These are phyloP conservation scores for Leccinum olivaceopallidum DNA, from an alignment of 768 basidiomycete species.

Conservation along the genomic window DNA sequence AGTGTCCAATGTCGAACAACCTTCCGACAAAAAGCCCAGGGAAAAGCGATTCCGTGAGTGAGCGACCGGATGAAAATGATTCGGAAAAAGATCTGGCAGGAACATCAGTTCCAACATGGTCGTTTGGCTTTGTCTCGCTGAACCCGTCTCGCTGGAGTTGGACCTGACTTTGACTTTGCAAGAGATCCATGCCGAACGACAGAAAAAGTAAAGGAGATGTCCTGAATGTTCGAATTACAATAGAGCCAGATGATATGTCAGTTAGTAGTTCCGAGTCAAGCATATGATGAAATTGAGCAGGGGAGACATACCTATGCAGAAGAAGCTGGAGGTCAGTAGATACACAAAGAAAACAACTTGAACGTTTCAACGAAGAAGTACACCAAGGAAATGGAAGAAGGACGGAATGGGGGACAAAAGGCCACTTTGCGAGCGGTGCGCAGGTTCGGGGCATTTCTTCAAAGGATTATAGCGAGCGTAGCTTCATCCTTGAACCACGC, in stretches of 20 bases:
- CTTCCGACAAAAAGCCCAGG: slow-evolving; percentile 65
- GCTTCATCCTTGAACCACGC: slow-evolving; percentile 16
- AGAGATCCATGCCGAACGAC: slow-evolving; percentile 1
- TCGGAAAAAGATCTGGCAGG: background rate
- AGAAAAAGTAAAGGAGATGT: background rate
- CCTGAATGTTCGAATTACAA: too few relatives aligned
- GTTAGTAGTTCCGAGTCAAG: background rate
- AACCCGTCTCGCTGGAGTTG: background rate
- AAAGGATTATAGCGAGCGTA: slow-evolving; percentile 6
- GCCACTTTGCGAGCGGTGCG: background rate
- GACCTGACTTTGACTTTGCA: background rate
- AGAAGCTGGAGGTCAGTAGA: background rate
- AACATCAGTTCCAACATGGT: background rate
- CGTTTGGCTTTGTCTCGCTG: background rate
- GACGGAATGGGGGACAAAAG: background rate
- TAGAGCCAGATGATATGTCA: background rate
- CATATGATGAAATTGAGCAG: too few relatives aligned
- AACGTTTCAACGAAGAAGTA: background rate
- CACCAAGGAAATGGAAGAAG: background rate
- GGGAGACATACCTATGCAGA: background rate
- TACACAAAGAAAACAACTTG: background rate
- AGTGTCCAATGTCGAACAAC: slow-evolving; percentile 73
- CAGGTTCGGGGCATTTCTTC: background rate
- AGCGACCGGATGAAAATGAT: background rate
- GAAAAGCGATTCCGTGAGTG: slow-evolving; percentile 31